Base-by-base conservation (phyloP, 176 grass and related monocot genomes). In the Zizania latifolia region DNA sequence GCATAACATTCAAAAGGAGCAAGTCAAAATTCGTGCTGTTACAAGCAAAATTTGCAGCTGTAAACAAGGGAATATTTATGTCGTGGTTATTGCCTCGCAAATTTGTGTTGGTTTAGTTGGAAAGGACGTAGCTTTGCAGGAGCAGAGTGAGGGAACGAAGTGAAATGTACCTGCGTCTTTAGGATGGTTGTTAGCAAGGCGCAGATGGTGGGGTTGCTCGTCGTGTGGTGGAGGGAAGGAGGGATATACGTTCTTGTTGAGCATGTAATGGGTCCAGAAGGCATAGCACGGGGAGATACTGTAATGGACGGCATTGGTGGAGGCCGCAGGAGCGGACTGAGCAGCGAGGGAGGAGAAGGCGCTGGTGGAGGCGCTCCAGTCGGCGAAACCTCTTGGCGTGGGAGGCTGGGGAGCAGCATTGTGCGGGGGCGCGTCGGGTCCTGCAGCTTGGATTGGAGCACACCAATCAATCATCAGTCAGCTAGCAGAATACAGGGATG, bases 241-340 rank as follows among this genome's bases (percentile, higher is more conserved):
- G 66, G 34, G 45, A 54, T 50, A 55, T 0, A 38, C 36, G 72
- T 78, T 87, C 75, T 89, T 89, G 56, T 81, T 89, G 28, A 82
- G 75, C 74, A 74, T 58, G 67, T 61, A 87, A 59, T 82, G 75
- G 26, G 67, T 61, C 78, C 78, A 76, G 13, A 74, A 76, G 29
- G 80, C 62, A 44, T 79, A 83, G 43, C 81, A 62, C 30, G 76
- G 85, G 48, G 85, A 68, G 46, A 84, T 27, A 67, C 78, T 72
- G 51, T 78, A 65, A 14, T 83, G 59, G 30, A 83, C 80, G 36
- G 79, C 31, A 58, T 71, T 78, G n/a, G n/a, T n/a, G n/a, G n/a
- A n/a, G n/a, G 44, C 6, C n/a, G 44, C 6, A 43, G 70, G 62
- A 7, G 51, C 3, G 13, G 73, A 44, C 59, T 71, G 81, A 2